Evolutionary conservation across 352 stramenopile genomes (phyloP).

Genomic region (Globisporangium radiosum): DNA sequence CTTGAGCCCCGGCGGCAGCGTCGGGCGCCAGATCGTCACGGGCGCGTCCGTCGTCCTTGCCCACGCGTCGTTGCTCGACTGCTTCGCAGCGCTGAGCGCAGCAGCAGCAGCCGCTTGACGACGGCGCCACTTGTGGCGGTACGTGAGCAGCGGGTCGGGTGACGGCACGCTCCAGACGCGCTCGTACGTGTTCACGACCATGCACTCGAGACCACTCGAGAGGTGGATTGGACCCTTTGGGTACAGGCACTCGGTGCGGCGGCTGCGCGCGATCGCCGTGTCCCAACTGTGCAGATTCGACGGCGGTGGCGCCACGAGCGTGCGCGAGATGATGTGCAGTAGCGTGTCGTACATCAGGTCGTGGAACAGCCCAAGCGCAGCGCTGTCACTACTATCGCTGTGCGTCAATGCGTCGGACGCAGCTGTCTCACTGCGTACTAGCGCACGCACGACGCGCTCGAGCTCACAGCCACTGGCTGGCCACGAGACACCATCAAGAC

Average conservation of each 20-base stretch:
- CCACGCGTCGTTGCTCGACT: conserved; percentile 13
- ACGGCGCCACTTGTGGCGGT: conserved; percentile 81
- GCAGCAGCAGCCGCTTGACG: conserved; percentile 9
- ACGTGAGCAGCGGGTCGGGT: conserved; percentile 67
- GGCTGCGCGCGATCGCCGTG: conserved; percentile 22
- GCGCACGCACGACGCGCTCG: conserved; percentile 20
- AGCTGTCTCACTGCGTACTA: conserved; percentile 15
- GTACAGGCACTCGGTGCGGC: conserved; percentile 38
- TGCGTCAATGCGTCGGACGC: neutral
- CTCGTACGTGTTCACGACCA: conserved; percentile 74
- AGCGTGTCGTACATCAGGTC: conserved; percentile 72
- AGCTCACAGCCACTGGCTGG: conserved; percentile 1
- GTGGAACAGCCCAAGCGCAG: conserved; percentile 30
- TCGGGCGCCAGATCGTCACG: conserved; percentile 73
- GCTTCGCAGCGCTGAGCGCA: neutral
- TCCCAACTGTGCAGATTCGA: conserved; percentile 40
- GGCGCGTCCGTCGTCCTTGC: conserved; percentile 38
- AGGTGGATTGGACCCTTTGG: conserved; percentile 71
- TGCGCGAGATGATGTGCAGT: conserved; percentile 70
- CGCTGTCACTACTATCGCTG: conserved; percentile 1
- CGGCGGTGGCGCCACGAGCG: conserved; percentile 26
- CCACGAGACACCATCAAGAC: neutral
- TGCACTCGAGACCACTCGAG: conserved; percentile 59
- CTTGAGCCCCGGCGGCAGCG: conserved; percentile 35
- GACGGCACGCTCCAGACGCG: conserved; percentile 79